Evolutionary conservation across 2,329 filamentous ascomycete species (phyloP), one percentile per base, ranked within the genome.

Genomic region (Leptographium procerum): DNA sequence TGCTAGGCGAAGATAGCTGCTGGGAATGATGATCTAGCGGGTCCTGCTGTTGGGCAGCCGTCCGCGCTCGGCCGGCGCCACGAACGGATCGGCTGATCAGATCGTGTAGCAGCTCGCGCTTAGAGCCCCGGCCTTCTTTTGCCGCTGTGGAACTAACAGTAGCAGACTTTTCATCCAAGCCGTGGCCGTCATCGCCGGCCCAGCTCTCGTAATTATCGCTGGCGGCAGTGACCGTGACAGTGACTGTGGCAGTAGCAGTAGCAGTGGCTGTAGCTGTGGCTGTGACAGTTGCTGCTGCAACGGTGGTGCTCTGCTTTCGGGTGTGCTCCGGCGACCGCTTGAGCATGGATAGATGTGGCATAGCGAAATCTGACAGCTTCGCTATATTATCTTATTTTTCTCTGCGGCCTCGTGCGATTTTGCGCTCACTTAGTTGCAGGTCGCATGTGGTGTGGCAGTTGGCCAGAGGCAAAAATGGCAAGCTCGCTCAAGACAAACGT

Each of bases 261-360:
- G 36, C 14, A n/a, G 22, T 24, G 50, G 8, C 26, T 31, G 26
- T 13, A 19, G n/a, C 50, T 5, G 50, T 9, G n/a, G 36, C 13
- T 14, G 36, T n/a, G 36, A 43, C 36, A 7, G 36, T 13, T 6
- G 10, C 11, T 5, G 13, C 36, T 14, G 36, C 14, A n/a, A 43
- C 11, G 45, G 47, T 19, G 24, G 3, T 26, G 47, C 22, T 11
- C 16, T 34, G 24, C 29, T 9, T 34, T 2, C 5, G 54, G 43
- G 24, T 8, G 22, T 55, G 22, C 61, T 40, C 51, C 40, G 24
- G 16, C 24, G 60, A 58, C 61, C 61, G 66, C 56, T 66, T 68
- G 57, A 69, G 63, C 9, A 68, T 64, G 29, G 68, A 67, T 45
- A 72, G 65, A 22, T 68, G 67, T 45, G 68, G 69, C 69, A 72